Evolutionary conservation across 192 early-diverging fungal species (phyloP).

Genomic region (Oehlia diaphana): DNA sequence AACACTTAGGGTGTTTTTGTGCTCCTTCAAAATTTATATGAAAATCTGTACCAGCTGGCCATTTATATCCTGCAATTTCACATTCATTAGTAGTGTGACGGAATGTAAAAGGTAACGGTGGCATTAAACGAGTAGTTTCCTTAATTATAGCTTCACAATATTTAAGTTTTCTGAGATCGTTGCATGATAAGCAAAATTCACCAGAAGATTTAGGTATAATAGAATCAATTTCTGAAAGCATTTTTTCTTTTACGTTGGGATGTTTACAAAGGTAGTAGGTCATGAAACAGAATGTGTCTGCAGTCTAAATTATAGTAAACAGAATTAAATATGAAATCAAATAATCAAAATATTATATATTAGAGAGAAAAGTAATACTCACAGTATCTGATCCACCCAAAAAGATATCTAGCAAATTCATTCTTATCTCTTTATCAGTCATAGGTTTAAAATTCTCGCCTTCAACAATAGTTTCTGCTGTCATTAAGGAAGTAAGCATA

Average conservation of each 20-base stretch:
- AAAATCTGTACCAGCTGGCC: slow-evolving; percentile 9
- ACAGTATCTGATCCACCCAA: slow-evolving; percentile 13
- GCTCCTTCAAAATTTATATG: slow-evolving; percentile 1
- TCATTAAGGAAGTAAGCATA: slow-evolving; percentile 11
- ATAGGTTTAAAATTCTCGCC: background rate
- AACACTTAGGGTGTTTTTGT: background rate
- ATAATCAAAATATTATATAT: background rate
- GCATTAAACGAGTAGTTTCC: background rate
- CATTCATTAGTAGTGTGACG: background rate
- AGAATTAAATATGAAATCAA: background rate
- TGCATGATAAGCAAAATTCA: background rate
- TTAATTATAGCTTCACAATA: slow-evolving; percentile 15
- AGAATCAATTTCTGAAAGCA: background rate
- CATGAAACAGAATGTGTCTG: background rate
- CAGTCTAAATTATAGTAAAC: slow-evolving; percentile 7
- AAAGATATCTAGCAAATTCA: slow-evolving; percentile 5
- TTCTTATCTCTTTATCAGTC: slow-evolving; percentile 22
- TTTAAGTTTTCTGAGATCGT: slow-evolving; percentile 4
- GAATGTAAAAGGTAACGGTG: background rate
- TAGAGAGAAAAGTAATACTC: background rate
- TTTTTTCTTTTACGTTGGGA: slow-evolving; percentile 1
- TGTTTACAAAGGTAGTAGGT: slow-evolving; percentile 7
- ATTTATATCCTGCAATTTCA: slow-evolving; percentile 13
- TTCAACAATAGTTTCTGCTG: slow-evolving; percentile 5
- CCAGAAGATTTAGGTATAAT: background rate